Percentiles rank a stretch among this genome's conserved stretches.
phyloP scores from a whole-genome alignment of 2,329 filamentous ascomycete species.

The Zalaria sp. region DNA sequence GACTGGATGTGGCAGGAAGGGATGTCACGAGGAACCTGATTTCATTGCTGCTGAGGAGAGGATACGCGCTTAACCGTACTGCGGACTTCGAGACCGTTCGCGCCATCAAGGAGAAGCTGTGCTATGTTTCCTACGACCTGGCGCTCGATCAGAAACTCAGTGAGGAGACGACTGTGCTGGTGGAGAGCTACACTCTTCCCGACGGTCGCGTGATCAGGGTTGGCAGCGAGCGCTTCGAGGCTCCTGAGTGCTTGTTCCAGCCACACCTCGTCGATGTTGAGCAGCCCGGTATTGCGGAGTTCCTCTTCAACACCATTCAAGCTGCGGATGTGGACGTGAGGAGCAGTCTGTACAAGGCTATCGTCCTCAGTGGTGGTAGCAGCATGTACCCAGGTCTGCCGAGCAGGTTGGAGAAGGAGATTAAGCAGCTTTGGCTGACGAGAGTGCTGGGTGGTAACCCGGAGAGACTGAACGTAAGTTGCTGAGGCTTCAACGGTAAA shows the following conservation, averaged over 20 bases:
- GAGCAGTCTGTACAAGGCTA: conserved; percentile 87
- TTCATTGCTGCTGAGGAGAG: conserved; percentile 78
- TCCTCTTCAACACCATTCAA: conserved; percentile 98
- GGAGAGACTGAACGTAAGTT: conserved; percentile 60
- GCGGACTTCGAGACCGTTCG: conserved; percentile 98
- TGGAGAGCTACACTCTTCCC: conserved; percentile 93
- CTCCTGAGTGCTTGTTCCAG: conserved; percentile 96
- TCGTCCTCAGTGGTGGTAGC: conserved; percentile 89
- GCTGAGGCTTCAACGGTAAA: conserved; percentile 3
- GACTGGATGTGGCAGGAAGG: conserved; percentile 87
- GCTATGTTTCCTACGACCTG: conserved; percentile 97
- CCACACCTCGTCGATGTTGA: conserved; percentile 96
- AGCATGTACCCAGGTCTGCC: conserved; percentile 98
- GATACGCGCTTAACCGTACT: conserved; percentile 93
- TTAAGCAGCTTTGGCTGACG: conserved; percentile 97
- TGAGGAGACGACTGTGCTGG: conserved; percentile 92
- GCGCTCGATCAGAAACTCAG: conserved; percentile 90
- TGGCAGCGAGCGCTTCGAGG: conserved; percentile 93
- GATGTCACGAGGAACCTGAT: conserved; percentile 99
- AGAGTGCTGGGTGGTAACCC: conserved; percentile 82
- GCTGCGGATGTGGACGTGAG: conserved; percentile 89
- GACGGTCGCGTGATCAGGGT: conserved; percentile 94
- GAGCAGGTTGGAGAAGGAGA: conserved; percentile 88
- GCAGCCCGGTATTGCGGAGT: conserved; percentile 90
- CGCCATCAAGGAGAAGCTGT: conserved; percentile 99